Evolutionary conservation across 352 stramenopile species (phyloP).

Genomic region (Phytopythium helicoides): DNA sequence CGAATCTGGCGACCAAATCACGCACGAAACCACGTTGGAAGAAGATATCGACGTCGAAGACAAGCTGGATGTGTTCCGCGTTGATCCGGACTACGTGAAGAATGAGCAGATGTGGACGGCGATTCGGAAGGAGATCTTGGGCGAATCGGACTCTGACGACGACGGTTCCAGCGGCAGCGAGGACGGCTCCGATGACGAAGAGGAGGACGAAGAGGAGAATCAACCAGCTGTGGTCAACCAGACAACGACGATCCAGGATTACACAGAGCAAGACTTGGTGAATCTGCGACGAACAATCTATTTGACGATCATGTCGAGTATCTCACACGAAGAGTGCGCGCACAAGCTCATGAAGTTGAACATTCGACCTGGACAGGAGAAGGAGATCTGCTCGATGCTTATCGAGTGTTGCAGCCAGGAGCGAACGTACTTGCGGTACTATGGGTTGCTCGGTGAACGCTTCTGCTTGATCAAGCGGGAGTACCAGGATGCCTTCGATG

Average conservation of each 20-base stretch:
- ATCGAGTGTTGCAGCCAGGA: constrained; percentile 99
- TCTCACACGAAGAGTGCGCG: constrained; percentile 98
- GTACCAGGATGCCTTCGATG: constrained; percentile 96
- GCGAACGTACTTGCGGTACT: constrained; percentile 96
- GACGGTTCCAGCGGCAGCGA: constrained; percentile 38
- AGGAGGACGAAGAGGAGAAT: constrained; percentile 30
- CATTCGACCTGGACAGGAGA: constrained; percentile 95
- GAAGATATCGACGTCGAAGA: constrained; percentile 96
- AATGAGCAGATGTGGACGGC: constrained; percentile 95
- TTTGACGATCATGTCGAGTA: constrained; percentile 99
- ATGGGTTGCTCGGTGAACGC: constrained; percentile 94
- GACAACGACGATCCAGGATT: constrained; percentile 91
- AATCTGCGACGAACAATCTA: constrained; percentile 99
- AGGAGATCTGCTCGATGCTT: constrained; percentile 99
- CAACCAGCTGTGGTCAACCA: constrained; percentile 16
- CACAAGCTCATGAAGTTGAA: constrained; percentile 99
- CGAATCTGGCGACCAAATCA: constrained; percentile 98
- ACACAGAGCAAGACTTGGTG: constrained; percentile 97
- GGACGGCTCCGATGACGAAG: constrained; percentile 51
- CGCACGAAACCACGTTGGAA: constrained; percentile 96
- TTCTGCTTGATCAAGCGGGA: constrained; percentile 96
- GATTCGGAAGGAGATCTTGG: constrained; percentile 97
- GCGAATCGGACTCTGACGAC: constrained; percentile 83
- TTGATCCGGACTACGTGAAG: constrained; percentile 95
- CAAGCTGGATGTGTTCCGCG: constrained; percentile 94